Percentiles rank a stretch among this genome's conserved stretches.
Evolutionary conservation across 2,329 filamentous ascomycete species (phyloP).

Genomic region (Rutstroemia sp.): DNA sequence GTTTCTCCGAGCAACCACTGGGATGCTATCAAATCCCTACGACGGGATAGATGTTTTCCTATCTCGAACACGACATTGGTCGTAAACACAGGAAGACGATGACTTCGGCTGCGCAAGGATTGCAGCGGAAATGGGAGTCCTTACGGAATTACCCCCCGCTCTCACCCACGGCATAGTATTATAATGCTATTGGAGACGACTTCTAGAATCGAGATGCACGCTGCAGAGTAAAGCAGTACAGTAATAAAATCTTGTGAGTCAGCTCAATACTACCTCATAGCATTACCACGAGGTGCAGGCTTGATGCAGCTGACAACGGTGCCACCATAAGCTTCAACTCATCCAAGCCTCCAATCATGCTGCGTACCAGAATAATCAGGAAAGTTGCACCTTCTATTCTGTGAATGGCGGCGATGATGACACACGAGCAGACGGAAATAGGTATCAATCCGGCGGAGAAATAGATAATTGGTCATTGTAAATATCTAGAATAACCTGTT

Average conservation of each 20-base stretch:
- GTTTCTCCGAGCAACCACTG: not conserved
- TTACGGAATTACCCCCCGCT: not conserved
- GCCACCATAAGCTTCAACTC: conserved; percentile 1
- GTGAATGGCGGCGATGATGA: not conserved
- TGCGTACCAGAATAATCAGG: not conserved
- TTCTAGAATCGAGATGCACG: not conserved
- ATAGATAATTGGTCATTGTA: no score
- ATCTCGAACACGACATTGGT: conserved; percentile 2
- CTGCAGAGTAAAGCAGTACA: not conserved
- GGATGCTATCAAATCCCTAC: not conserved
- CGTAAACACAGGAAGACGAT: not conserved
- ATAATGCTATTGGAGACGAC: not conserved
- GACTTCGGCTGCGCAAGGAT: not conserved
- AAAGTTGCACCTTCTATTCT: not conserved
- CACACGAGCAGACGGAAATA: not conserved
- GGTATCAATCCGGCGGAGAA: not conserved
- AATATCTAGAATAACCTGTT: no score
- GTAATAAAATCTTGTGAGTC: not conserved
- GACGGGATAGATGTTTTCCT: not conserved
- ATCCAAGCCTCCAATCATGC: not conserved
- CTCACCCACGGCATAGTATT: not conserved
- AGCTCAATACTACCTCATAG: not conserved
- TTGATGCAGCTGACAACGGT: conserved; percentile 2
- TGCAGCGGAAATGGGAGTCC: not conserved
- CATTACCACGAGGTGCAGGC: not conserved